Evolutionary conservation across 2,329 filamentous ascomycete species (phyloP), one percentile per base, ranked within the genome.

Genomic region (Plectosphaerella plurivora): DNA sequence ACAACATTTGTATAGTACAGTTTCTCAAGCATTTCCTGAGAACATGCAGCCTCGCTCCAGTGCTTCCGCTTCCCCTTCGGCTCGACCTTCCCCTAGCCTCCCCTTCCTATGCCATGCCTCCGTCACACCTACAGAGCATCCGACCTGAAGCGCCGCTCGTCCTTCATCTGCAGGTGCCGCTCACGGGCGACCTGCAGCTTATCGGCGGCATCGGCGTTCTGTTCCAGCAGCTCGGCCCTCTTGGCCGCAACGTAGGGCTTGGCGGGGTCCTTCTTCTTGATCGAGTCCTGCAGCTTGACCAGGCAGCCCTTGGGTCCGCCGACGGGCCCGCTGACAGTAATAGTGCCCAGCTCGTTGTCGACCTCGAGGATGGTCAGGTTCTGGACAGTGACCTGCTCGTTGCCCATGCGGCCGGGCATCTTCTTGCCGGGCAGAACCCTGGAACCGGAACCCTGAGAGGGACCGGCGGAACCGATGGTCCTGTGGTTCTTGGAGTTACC

Each of bases 381-480:
- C 79, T 97, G 92, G 53, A 94, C 81, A 47, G 94, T 99, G 52
- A 91, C 88, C 60, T 83, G 84, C 70, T 96, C 82, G 59, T 88
- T 89, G 58, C 94, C 94, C 94, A 99, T 97, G 54, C 90, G 84
- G 51, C 94, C 94, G 4, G 94, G 84, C 94, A 99, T 99, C 75
- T 91, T 94, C 83, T 99, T 99, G 55, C 94, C 94, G 0, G 94
- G 94, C 66, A 91, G 76, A 22, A 99, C 93, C 72, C 94, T 84
- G 57, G 90, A 95, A 73, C 94, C 94, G 67, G 88, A 86, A 59
- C 94, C 94, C 73, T 99, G 94, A 61, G 88, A 89, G 55, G 88
- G 90, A 68, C 94, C 94, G 8, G 87, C 81, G 35, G 91, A 93
- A 78, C 94, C 94, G 74, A 97, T 89, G 25, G 89, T 89, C 65